Base-by-base conservation (phyloP, 1,139 yeast species). In the Taphrina populina region DNA sequence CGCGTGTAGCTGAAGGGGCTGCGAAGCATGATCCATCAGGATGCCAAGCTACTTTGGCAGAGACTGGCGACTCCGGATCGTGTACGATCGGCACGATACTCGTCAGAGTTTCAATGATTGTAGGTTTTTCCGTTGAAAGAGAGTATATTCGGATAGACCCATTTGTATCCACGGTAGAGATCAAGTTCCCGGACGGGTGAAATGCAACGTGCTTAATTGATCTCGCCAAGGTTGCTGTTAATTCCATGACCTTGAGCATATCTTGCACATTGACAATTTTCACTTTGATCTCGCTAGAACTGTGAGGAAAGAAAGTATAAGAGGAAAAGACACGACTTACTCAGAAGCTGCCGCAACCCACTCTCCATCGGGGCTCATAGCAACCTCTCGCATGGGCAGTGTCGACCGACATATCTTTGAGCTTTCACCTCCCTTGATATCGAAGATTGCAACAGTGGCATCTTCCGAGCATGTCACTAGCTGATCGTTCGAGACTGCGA, bases 321-420 rank as follows among this genome's bases (percentile, higher is more conserved):
- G n/a, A n/a, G n/a, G 17, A 41, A 30, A n/a, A 19, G 7, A 2
- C 32, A 40, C 4, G 26, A 39, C 62, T 33, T 57, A 62, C 64
- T 87, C 94, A 54, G 95, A 94, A 26, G 88, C 92, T 56, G 82
- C 76, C 0, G 86, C 79, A 2, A 80, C 72, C 70, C 84, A 76
- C 51, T 78, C 75, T 0, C 90, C 95, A 59, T 81, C 84, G 59
- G 84, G 85, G 43, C 86, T 80, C 66, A 84, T 81, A 15, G 71
- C 71, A 3, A 82, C 74, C 60, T 81, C 85, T 61, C 94, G 75
- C 35, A 88, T 67, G 0, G 95, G 85, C 39, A 86, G 71, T 19
- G 84, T 76, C n/a, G 67, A 61, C 19, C 74, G 64, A 15, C 71
- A 49, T 13, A 65, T 58, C 10, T 65, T 65, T 10, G 59, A 58